phyloP scores from a whole-genome alignment of 345 rosid genomes.

The Adansonia digitata region DNA sequence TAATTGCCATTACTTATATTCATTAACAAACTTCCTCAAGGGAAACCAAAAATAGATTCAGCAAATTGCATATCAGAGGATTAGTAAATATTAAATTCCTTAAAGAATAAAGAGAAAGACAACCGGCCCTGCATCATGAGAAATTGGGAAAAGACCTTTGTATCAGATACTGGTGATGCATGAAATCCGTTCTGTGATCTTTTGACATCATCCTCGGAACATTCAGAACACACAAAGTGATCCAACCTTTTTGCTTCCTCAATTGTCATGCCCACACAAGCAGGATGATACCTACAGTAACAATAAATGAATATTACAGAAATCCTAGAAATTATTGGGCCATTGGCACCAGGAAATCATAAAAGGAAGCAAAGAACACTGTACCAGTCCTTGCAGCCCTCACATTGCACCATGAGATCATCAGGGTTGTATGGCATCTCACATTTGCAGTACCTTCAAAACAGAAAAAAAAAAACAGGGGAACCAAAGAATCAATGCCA shows the following conservation, averaged over 20 bases:
- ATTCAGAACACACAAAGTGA: slow-evolving; percentile 70
- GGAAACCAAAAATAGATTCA: not conserved
- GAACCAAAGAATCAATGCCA: slow-evolving; percentile 12
- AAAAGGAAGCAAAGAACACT: slow-evolving; percentile 5
- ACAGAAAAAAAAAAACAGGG: not conserved
- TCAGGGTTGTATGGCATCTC: slow-evolving; percentile 97
- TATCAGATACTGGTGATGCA: slow-evolving; percentile 40
- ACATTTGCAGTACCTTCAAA: slow-evolving; percentile 80
- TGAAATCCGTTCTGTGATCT: slow-evolving; percentile 65
- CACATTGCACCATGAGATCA: slow-evolving; percentile 90
- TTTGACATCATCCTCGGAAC: slow-evolving; percentile 56
- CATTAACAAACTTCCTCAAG: not conserved
- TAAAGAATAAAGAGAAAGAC: not conserved
- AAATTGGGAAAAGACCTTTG: slow-evolving; percentile 33
- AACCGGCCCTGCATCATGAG: not conserved
- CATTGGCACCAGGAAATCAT: not conserved
- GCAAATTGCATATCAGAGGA: not conserved
- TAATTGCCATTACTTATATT: not conserved
- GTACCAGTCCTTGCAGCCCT: slow-evolving; percentile 95
- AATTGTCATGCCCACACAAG: slow-evolving; percentile 77
- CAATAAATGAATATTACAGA: not conserved
- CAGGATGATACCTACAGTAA: slow-evolving; percentile 79
- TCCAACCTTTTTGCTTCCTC: slow-evolving; percentile 80
- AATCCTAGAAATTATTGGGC: not conserved
- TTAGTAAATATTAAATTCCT: not conserved